Base-by-base conservation (phyloP, 2,329 filamentous ascomycete species). In the Elsinoe arachidis region DNA sequence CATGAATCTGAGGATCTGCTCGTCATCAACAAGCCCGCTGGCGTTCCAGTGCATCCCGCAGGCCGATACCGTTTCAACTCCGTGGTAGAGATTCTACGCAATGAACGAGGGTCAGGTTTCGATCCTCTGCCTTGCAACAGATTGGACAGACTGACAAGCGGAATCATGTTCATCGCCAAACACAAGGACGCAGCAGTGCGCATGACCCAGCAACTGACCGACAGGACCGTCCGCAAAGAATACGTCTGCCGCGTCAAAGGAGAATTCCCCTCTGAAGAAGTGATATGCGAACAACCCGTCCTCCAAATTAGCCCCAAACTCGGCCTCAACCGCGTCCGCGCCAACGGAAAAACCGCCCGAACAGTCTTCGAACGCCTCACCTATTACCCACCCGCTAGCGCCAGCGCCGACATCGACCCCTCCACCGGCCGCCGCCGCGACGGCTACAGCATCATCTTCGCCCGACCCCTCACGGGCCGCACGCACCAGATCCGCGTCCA, bases 81-180 rank as follows among this genome's bases (percentile, higher is more conserved):
- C 0, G 82, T 99, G 46, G 81, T 95, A 38, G 91, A 97, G 76
- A 96, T 99, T 63, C 86, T 99, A 82, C 85, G 88, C 64, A 82
- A 88, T 2, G 87, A 96, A 67, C 73, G 82, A 37, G 77, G 78
- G 30, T 72, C 77, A 56, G 71, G 73, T 11, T 86, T 78, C 70
- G 78, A 83, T 58, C 83, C 84, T 0, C 70, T 84, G 57, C 84
- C 93, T 0, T 97, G 92, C 74, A 96, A 99, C 67, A 80, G 93
- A n/a, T 81, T 99, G 26, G 93, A 99, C 69, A 80, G 93, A 55
- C 75, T 99, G 65, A 99, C 93, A 0, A 96, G 90, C 65, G 93
- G 93, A 51, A 88, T 99, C 69, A 97, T 99, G 92, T 99, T 99
- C 71, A 85, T 99, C 64, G 93, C 87, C 26, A 99, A 99, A 74